Evolutionary conservation across 306 rosid species (phyloP).

Genomic region (Vigna unguiculata): DNA sequence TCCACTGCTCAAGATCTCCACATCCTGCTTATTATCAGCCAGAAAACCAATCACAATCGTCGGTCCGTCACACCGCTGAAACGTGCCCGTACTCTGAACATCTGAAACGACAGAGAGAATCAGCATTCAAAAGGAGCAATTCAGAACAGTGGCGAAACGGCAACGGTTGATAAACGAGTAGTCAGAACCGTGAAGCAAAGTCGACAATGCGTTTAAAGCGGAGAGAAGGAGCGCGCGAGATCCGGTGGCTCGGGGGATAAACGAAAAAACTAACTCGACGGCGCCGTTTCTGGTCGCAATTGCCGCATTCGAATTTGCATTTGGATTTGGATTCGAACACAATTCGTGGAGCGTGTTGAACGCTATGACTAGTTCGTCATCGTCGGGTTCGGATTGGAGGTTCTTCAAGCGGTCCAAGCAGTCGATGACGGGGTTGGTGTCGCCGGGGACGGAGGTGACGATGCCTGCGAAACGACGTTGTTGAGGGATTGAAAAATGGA

Average conservation of each 20-base stretch:
- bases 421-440: constrained; percentile 68
- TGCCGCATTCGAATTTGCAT: constrained; percentile 58
- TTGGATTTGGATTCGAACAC: constrained; percentile 51
- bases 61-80: constrained; percentile 73
- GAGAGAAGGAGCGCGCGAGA: constrained; percentile 49
- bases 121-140: neutral
- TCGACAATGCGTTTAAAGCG: constrained; percentile 58
- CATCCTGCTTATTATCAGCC: constrained; percentile 48
- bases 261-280: constrained; percentile 64
- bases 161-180: neutral
- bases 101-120: constrained; percentile 57
- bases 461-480: constrained; percentile 39
- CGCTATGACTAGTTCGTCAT: constrained; percentile 39
- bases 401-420: constrained; percentile 63
- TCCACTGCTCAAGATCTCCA: constrained; percentile 62
- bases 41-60: constrained; percentile 60
- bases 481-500: neutral
- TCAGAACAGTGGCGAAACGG: neutral
- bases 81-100: constrained; percentile 74
- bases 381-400: constrained; percentile 40
- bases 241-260: constrained; percentile 42
- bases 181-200: constrained; percentile 68
- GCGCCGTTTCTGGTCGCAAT: constrained; percentile 79
- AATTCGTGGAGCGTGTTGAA: constrained; percentile 56
- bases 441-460: constrained; percentile 75